Conservation (phyloP, 257 asterid species). For the Schizonepeta tenuifolia region DNA sequence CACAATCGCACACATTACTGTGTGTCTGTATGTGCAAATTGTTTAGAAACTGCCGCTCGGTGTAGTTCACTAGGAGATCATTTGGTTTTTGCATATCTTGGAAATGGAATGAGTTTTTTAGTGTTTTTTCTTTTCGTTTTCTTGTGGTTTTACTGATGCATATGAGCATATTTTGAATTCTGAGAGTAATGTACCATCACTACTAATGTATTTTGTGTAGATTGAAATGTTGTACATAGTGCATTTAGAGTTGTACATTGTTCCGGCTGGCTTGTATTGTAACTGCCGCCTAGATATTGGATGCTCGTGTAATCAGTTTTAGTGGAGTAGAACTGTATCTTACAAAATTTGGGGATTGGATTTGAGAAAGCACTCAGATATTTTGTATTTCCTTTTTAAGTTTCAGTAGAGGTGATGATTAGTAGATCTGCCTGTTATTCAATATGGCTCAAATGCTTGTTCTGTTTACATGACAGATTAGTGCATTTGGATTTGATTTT, state of each 20-base stretch:
- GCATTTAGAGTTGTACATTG: conserved; percentile 25
- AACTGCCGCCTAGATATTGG: conserved; percentile 17
- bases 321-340: not conserved
- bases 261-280: not conserved
- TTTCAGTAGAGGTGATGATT: conserved; percentile 9
- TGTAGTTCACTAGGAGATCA: not conserved
- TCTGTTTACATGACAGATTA: not conserved
- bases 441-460: not conserved
- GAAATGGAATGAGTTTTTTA: conserved; percentile 2
- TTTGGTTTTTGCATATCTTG: not conserved
- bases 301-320: conserved; percentile 4
- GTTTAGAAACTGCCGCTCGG: not conserved
- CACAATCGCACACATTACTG: not conserved
- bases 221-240: conserved; percentile 8
- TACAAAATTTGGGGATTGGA: conserved; percentile 7
- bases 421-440: conserved; percentile 23
- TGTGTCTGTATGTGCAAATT: not conserved
- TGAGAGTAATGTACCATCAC: conserved; percentile 9
- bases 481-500: conserved; percentile 22
- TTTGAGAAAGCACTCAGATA: conserved; percentile 4
- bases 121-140: not conserved
- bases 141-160: conserved; percentile 15
- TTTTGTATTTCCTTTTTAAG: not conserved
- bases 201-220: conserved; percentile 8
- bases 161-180: conserved; percentile 23